phyloP scores from a whole-genome alignment of 306 rosid species.

The Rubus parviflorus region DNA sequence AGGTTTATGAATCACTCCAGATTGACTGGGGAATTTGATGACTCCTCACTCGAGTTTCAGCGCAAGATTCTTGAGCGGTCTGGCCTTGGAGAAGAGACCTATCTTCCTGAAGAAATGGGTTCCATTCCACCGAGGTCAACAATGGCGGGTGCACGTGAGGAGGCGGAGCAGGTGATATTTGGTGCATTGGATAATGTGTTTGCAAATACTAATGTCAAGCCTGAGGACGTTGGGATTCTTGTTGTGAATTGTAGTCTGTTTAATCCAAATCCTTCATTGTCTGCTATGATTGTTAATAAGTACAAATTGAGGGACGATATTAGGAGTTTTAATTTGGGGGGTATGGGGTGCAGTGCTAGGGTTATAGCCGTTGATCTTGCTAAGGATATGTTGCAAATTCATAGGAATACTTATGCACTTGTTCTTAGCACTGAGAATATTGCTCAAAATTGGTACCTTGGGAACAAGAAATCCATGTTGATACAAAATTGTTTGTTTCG shows the following conservation, averaged over 20 bases:
- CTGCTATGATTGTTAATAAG: no score
- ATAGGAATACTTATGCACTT: constrained; percentile 53
- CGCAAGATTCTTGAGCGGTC: constrained; percentile 55
- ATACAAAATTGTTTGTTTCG: constrained; percentile 66
- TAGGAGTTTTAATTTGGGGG: no score
- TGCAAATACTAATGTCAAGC: constrained; percentile 33
- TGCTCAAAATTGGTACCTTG: constrained; percentile 58
- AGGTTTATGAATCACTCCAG: constrained; percentile 49
- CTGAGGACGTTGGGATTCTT: no score
- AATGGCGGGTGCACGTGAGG: constrained; percentile 52
- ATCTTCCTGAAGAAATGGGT: constrained; percentile 51
- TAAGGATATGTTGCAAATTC: constrained; percentile 34
- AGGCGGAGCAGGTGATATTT: constrained; percentile 55
- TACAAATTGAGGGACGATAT: no score
- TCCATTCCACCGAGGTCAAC: constrained; percentile 39
- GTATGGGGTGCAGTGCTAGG: no score
- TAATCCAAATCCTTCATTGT: no score
- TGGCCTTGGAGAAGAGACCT: constrained; percentile 60
- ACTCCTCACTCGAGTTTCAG: constrained; percentile 52
- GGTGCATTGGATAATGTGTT: constrained; percentile 58
- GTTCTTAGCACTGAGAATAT: constrained; percentile 75
- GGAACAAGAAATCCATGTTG: constrained; percentile 60
- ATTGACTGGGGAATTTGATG: constrained; percentile 43
- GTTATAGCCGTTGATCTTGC: no score
- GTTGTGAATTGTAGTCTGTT: no score